Evolutionary conservation across 805 yeast species (phyloP), one percentile per base, ranked within the genome.

Genomic region (Metschnikowia picachoensis): DNA sequence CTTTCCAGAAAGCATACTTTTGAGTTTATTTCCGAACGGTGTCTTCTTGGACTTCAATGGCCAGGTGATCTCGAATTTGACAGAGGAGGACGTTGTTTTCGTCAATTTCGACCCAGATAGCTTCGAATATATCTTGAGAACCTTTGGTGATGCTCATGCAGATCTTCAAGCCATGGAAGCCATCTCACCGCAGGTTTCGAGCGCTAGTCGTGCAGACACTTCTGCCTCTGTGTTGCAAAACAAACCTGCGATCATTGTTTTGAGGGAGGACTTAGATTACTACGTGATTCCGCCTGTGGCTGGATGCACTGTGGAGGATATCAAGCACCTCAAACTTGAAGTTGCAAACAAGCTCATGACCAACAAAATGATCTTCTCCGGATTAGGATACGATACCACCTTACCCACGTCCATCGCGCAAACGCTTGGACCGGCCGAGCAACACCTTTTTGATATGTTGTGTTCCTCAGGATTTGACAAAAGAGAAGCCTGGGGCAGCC

Each of bases 251-350:
- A 83, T 94, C 37, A 89, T 94, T 46, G 97, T 92, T 4, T 73
- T 94, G 44, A 75, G 97, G 51, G 99, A 94, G 64, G 99, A 94
- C 65, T 74, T 94, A 55, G 99, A 94, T 62, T 94, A 80, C 66
- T 94, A 91, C 65, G 87, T 95, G 52, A 83, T 94, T 14, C 95
- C 97, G 2, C 91, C 88, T 36, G 67, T 68, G 35, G 65, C 75
- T 2, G 84, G 85, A 2, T 66, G 82, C 33, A 64, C 72, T 40
- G 68, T 70, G 17, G 82, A 79, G 25, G 79, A 82, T 36, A 82
- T 90, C 76, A 78, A 79, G 53, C 72, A 73, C 33, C 70, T 92
- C 50, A 92, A 92, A 63, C 61, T 79, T 39, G 78, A 79, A 49
- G 94, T 89, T 10, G 95, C 96, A 52, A 73, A 82, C 51, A 69